A percentile compares a stretch with the other conserved stretches of the same genome.
phyloP scores from a whole-genome alignment of 768 basidiomycete species.

The Suillus weaverae region DNA sequence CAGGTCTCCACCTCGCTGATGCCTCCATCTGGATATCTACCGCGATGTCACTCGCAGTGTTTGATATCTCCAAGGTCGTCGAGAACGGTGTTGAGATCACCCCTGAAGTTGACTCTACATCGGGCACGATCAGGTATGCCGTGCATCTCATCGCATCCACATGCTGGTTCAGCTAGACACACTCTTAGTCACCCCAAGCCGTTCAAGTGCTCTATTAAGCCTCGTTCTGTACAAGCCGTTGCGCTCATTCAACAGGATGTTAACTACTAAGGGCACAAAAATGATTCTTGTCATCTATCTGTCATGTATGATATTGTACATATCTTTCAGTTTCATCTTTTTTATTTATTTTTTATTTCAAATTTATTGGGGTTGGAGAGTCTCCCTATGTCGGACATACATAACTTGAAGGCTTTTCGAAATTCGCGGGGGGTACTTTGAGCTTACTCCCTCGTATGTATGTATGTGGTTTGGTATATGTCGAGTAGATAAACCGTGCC shows the following conservation, averaged over 20 bases:
- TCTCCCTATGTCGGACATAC: too few relatives aligned
- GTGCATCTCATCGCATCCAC: not conserved
- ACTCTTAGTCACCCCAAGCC: not conserved
- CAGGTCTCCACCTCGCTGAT: constrained; percentile 48
- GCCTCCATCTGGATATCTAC: constrained; percentile 40
- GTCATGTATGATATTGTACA: not conserved
- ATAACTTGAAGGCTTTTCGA: too few relatives aligned
- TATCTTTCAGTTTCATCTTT: not conserved
- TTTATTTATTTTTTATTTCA: too few relatives aligned
- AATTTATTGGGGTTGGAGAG: too few relatives aligned
- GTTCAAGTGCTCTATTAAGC: constrained; percentile 53
- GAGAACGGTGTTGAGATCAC: constrained; percentile 41
- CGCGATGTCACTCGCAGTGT: constrained; percentile 41
- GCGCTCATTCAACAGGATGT: constrained; percentile 46
- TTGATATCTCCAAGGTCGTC: constrained; percentile 39
- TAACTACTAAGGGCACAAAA: constrained; percentile 1
- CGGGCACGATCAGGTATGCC: constrained; percentile 53
- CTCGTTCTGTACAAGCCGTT: constrained; percentile 50
- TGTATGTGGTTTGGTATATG: too few relatives aligned
- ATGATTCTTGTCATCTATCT: not conserved
- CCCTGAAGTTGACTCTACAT: constrained; percentile 50
- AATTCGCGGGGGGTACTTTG: too few relatives aligned
- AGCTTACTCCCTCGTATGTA: too few relatives aligned
- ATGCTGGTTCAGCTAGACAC: not conserved
- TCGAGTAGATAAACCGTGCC: too few relatives aligned